These are phyloP conservation scores for Micractinium sp. DNA, from an alignment of 139 green algal species.

Conservation along the genomic window DNA sequence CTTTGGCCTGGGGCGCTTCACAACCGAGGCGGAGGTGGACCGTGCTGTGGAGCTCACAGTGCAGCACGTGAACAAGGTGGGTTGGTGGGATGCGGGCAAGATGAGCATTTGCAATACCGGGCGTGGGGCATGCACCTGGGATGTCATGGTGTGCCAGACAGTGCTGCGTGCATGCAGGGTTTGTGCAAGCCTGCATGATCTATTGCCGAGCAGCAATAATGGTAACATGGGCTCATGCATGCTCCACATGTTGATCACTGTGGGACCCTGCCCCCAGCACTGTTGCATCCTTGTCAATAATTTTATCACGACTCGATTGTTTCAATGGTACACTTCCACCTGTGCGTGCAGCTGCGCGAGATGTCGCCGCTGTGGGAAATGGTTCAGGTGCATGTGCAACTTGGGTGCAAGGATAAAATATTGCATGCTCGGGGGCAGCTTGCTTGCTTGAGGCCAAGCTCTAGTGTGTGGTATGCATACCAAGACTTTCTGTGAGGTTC, in stretches of 20 bases:
- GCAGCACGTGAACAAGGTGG: constrained; percentile 85
- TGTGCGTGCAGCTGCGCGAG: constrained; percentile 74
- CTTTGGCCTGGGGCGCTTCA: constrained; percentile 76
- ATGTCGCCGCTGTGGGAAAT: constrained; percentile 99
- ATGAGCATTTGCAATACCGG: too few species aligned
- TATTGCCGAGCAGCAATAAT: too few species aligned
- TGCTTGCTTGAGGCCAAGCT: too few species aligned
- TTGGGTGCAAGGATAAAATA: constrained; percentile 58
- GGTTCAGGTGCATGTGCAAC: constrained; percentile 69
- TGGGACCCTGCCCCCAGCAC: too few species aligned
- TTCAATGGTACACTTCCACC: background rate
- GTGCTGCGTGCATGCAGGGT: too few species aligned
- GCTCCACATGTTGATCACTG: too few species aligned
- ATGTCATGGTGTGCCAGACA: too few species aligned
- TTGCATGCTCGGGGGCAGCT: constrained; percentile 56
- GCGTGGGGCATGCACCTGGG: too few species aligned
- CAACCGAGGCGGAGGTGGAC: constrained; percentile 93
- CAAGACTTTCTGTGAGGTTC: too few species aligned
- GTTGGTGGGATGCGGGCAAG: background rate
- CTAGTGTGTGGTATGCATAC: too few species aligned
- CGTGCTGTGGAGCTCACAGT: constrained; percentile 84
- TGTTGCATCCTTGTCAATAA: too few species aligned
- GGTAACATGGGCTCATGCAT: background rate
- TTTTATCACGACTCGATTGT: background rate
- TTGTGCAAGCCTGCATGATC: too few species aligned